Percentiles rank a stretch among this genome's conserved stretches.
phyloP scores from a whole-genome alignment of 495 filamentous ascomycete genomes.

The Tuber brumale region DNA sequence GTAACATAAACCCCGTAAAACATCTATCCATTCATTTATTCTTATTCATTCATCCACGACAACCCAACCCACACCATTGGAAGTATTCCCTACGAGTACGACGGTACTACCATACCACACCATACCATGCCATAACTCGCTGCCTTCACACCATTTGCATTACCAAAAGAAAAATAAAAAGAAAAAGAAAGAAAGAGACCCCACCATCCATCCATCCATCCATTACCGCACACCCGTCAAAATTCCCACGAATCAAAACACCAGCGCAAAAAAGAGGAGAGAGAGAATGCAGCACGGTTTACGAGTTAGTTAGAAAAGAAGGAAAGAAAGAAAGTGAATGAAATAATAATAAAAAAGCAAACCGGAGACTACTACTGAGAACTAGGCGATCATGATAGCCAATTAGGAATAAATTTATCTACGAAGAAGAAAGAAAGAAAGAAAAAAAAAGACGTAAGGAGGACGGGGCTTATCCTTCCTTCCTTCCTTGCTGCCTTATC shows the following conservation, averaged over 20 bases:
- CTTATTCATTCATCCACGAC: background rate
- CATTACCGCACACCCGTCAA: background rate
- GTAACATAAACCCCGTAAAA: background rate
- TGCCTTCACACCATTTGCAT: background rate
- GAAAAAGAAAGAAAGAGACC: background rate
- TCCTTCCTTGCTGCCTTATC: background rate
- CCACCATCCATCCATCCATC: background rate
- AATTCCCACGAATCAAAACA: background rate
- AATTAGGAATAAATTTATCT: constrained; percentile 2
- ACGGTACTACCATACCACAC: background rate
- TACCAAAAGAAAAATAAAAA: too few species aligned
- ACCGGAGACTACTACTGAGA: background rate
- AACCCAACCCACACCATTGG: background rate
- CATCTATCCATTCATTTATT: background rate
- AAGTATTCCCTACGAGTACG: background rate
- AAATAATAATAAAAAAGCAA: too few species aligned
- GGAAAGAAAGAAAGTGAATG: too few species aligned
- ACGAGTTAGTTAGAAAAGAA: background rate
- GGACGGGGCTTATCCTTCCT: background rate
- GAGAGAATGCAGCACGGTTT: background rate
- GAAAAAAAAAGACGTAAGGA: background rate
- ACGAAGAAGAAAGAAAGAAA: background rate
- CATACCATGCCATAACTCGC: too few species aligned
- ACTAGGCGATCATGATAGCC: background rate
- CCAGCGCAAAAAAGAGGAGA: background rate